Base-by-base conservation (phyloP, 179 eudicot species). In the Heliamphora pulchella region DNA sequence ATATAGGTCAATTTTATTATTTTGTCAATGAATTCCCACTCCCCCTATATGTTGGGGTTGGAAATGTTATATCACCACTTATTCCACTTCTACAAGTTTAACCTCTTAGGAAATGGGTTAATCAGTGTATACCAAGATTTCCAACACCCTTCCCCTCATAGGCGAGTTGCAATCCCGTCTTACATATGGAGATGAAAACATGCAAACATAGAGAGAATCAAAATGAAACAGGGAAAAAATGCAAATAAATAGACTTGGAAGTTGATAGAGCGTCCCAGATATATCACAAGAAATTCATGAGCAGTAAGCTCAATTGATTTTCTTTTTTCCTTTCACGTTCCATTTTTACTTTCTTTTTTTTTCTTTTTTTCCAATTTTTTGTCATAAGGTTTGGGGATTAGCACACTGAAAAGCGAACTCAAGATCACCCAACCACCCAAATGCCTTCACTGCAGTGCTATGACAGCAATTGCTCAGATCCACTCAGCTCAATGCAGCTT, bases 381-480 rank as follows among this genome's bases (percentile, higher is more conserved):
- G 7, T 3, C 7, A 6, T 3, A 3, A 6, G 7, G 59, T 0
- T 2, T 55, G 59, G 15, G 59, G 2, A 13, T 55, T 2, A 55
- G 59, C 3, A 55, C 11, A 55, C 59, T 55, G 59, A 55, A 55
- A 2, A 9, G 8, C 10, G 59, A 55, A 55, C 14, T 13, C 59
- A 55, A 55, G 59, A 55, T 55, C 59, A 10, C 14, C 9, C 9
- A 55, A 55, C 59, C 15, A 55, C 59, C 9, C 59, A 55, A 6
- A 55, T 55, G 59, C 2, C 59, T 55, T 55, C 11, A 31, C 74
- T 43, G 74, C 57, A 47, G 57, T 47, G 74, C 55, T 48, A 8
- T 48, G 17, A 48, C 74, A 71, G 74, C 20, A 48, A 18, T 71
- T 71, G 74, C 74, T 46, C 54, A 71, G 74, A n/a, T 48, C 8